These are phyloP conservation scores for Talinum fruticosum DNA, from an alignment of 148 eudicot genomes.

Conservation along the genomic window DNA sequence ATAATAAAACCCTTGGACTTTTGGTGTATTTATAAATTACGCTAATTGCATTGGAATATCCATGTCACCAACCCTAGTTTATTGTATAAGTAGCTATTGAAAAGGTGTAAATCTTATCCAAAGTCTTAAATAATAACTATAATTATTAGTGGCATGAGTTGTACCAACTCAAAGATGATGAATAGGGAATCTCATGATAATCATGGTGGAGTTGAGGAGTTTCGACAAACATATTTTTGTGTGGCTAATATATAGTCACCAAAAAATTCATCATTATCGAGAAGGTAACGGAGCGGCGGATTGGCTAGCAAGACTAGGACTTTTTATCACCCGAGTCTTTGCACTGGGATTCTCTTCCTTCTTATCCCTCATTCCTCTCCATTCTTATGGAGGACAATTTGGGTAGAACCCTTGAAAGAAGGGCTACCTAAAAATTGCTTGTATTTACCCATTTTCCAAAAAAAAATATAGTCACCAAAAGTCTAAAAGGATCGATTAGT, in stretches of 20 bases:
- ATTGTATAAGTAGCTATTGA: slow-evolving; percentile 5
- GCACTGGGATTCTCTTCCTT: no score
- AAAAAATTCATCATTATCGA: no score
- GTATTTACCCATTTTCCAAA: no score
- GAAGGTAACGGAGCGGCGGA: no score
- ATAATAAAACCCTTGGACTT: background rate
- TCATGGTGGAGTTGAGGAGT: slow-evolving; percentile 23
- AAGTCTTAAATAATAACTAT: background rate
- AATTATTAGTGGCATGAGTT: slow-evolving; percentile 5
- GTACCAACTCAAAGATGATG: slow-evolving; percentile 9
- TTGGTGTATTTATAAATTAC: slow-evolving; percentile 1
- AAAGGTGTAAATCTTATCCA: slow-evolving; percentile 25
- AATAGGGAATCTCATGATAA: slow-evolving; percentile 9
- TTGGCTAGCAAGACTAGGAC: no score
- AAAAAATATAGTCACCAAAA: no score
- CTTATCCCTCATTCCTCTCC: no score
- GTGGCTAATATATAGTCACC: background rate
- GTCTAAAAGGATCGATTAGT: no score
- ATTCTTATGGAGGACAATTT: no score
- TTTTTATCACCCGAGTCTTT: no score
- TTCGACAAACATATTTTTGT: background rate
- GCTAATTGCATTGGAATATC: slow-evolving; percentile 21
- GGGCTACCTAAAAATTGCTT: no score
- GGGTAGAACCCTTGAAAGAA: no score
- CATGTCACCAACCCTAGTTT: slow-evolving; percentile 13